phyloP scores from a whole-genome alignment of 345 rosid genomes.

The Citrus australasica region DNA sequence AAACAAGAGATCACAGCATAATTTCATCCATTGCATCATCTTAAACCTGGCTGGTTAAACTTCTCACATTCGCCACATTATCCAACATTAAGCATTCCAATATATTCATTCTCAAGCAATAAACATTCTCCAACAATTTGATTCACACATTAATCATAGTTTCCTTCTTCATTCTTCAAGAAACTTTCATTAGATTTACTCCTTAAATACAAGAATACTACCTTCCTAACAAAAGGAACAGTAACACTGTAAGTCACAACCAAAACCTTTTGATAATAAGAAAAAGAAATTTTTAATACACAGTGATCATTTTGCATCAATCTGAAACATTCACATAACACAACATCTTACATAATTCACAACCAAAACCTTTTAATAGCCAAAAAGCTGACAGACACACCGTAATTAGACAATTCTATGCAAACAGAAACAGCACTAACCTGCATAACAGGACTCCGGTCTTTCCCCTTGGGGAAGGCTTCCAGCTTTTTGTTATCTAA shows the following conservation, averaged over 20 bases:
- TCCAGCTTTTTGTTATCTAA: constrained; percentile 85
- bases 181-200: neutral
- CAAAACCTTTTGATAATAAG: neutral
- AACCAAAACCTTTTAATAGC: neutral
- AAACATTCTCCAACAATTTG: neutral
- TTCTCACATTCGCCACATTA: neutral
- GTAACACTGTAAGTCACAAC: neutral
- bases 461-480: constrained; percentile 62
- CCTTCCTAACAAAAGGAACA: neutral
- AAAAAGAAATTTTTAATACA: neutral
- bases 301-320: neutral
- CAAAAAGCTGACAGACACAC: neutral
- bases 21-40: neutral
- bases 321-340: neutral
- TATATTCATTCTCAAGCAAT: neutral
- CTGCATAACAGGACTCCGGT: constrained; percentile 71
- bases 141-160: neutral
- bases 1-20: neutral
- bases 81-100: neutral
- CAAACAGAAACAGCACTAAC: constrained; percentile 36
- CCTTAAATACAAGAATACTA: neutral
- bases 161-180: neutral
- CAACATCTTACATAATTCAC: neutral
- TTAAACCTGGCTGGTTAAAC: neutral
- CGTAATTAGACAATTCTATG: neutral